These are phyloP conservation scores for Trichoderma atrobrunneum DNA, from an alignment of 2,329 filamentous ascomycete genomes.

Conservation along the genomic window DNA sequence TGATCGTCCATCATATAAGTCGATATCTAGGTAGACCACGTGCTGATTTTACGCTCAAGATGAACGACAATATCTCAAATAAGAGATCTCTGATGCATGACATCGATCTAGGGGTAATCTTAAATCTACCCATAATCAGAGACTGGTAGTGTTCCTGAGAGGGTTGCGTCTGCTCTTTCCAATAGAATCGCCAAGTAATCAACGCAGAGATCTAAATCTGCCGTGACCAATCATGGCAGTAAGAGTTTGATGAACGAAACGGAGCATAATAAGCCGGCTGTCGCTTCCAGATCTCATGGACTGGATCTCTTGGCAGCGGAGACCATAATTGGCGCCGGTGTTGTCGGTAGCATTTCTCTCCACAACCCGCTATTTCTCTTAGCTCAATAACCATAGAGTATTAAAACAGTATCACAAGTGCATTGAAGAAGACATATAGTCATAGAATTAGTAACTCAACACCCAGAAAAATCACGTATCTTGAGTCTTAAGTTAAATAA, in stretches of 20 bases:
- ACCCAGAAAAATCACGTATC: not conserved
- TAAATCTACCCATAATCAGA: not conserved
- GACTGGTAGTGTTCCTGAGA: not conserved
- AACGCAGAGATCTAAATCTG: not conserved
- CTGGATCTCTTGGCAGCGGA: not conserved
- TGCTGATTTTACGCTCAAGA: not conserved
- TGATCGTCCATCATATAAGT: not conserved
- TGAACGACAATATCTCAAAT: not conserved
- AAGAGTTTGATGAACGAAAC: not conserved
- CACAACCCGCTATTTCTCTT: not conserved
- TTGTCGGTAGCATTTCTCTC: not conserved
- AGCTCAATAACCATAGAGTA: not conserved
- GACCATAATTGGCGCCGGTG: not conserved
- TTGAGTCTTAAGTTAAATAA: not conserved
- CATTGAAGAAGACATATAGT: not conserved
- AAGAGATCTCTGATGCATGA: not conserved
- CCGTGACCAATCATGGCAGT: not conserved
- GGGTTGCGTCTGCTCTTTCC: not conserved
- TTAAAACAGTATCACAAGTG: accelerated
- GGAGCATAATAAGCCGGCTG: not conserved
- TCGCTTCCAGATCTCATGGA: not conserved
- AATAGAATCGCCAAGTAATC: not conserved
- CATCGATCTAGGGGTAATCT: not conserved
- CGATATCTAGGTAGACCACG: not conserved
- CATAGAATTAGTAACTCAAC: not conserved